Conservation (phyloP, 1,284 basidiomycete species). For the Vanrija pseudolonga region DNA sequence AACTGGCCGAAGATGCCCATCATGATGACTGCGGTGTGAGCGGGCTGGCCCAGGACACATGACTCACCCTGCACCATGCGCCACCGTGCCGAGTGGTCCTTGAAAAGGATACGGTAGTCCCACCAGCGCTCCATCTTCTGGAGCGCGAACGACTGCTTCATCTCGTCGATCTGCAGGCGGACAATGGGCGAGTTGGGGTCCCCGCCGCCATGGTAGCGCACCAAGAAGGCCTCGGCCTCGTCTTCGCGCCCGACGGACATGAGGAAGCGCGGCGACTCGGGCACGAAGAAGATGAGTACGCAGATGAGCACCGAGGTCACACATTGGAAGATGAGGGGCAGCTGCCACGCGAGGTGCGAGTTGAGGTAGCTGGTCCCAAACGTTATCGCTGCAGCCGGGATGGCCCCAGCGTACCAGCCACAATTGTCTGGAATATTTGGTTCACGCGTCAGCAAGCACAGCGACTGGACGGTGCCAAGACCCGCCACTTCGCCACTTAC, state of each 20-base stretch:
- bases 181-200: slow-evolving; percentile 43
- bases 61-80: neutral
- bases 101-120: neutral
- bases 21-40: slow-evolving; percentile 7
- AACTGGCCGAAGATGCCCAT: slow-evolving; percentile 46
- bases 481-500: neutral
- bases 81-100: neutral
- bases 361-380: slow-evolving; percentile 17
- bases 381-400: slow-evolving; percentile 13
- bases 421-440: too few species aligned
- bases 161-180: slow-evolving; percentile 56
- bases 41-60: too few species aligned
- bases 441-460: too few species aligned
- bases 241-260: slow-evolving; percentile 18
- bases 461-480: too few species aligned
- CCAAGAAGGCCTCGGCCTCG: slow-evolving; percentile 29
- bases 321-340: slow-evolving; percentile 27
- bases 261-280: slow-evolving; percentile 20
- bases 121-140: slow-evolving; percentile 23
- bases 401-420: slow-evolving; percentile 36
- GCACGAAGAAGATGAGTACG: slow-evolving; percentile 12
- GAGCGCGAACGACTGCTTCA: slow-evolving; percentile 54
- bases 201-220: slow-evolving; percentile 24
- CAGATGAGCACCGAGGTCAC: slow-evolving; percentile 1
- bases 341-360: slow-evolving; percentile 24